Percentiles rank a stretch among this genome's conserved stretches.
phyloP scores from a whole-genome alignment of 768 basidiomycete species.

The Chalciporus pseudorubinellus region DNA sequence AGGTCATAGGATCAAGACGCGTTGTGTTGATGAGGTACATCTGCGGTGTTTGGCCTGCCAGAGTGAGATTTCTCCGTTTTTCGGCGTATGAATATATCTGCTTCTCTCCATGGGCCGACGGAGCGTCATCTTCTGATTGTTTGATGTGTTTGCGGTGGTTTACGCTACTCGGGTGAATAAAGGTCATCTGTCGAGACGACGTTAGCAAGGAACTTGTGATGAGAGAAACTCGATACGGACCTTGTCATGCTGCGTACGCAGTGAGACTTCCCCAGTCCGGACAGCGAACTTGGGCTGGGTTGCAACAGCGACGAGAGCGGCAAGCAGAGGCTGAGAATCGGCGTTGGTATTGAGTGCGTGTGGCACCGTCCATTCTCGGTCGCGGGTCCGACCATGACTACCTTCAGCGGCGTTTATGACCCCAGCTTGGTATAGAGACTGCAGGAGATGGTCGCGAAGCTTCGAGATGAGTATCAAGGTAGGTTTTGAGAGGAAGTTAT shows the following conservation, averaged over 20 bases:
- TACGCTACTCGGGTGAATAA: constrained; percentile 86
- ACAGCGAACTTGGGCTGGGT: constrained; percentile 91
- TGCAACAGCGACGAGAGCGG: constrained; percentile 81
- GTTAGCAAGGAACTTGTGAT: constrained; percentile 7
- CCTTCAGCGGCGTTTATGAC: constrained; percentile 82
- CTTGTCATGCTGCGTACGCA: constrained; percentile 81
- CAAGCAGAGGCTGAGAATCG: constrained; percentile 72
- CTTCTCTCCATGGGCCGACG: constrained; percentile 45
- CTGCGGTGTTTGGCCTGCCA: constrained; percentile 45
- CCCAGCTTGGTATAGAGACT: constrained; percentile 74
- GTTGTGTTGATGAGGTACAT: constrained; percentile 80
- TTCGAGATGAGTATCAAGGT: constrained; percentile 78
- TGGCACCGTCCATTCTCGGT: constrained; percentile 48
- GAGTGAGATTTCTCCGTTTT: constrained; percentile 74
- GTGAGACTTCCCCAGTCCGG: constrained; percentile 60
- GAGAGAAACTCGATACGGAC: constrained; percentile 37
- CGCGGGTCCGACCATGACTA: constrained; percentile 37
- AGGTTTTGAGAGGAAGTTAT: constrained; percentile 89
- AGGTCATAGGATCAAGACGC: constrained; percentile 82
- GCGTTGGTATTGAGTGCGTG: constrained; percentile 67
- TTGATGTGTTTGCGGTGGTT: constrained; percentile 61
- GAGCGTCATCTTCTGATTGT: constrained; percentile 18
- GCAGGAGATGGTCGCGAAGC: constrained; percentile 74
- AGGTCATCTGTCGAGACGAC: constrained; percentile 47
- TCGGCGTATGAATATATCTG: constrained; percentile 81